Evolutionary conservation across 352 stramenopile genomes (phyloP), one percentile per base, ranked within the genome.

Genomic region (Phytophthora constricta): DNA sequence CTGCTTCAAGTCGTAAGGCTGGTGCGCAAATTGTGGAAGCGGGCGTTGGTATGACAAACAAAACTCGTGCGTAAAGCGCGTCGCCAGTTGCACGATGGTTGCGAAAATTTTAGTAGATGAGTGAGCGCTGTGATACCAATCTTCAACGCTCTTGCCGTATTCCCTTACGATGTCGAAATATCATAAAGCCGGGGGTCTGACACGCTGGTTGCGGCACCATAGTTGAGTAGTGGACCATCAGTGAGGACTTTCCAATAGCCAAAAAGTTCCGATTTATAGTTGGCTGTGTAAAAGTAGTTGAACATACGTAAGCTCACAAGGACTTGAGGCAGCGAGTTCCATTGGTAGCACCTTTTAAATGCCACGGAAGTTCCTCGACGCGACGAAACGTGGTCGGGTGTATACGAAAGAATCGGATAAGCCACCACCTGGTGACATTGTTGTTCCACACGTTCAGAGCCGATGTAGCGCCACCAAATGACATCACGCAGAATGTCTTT

Each of bases 141-240:
- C 87, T 17, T 98, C 87, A 16, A 98, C 58, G 19, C 87, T 87
- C 41, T 84, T 83, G 39, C 96, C 96, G 61, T 97, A 97, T 58
- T 98, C 92, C 34, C 85, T 80, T 3, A 98, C 92, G n/a, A 98
- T 72, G 68, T 98, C 95, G 62, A 97, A 98, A 0, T 16, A 74
- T 70, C 20, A 86, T 71, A 90, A 89, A 26, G 75, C 68, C 14
- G 77, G 72, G 39, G 76, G 14, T 87, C 75, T 8, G 55, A 70
- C 28, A 50, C 55, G n/a, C n/a, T n/a, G 50, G 51, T 78, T 5
- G 59, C 67, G 16, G 67, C 60, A 19, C 65, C 74, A 65, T 85
- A 85, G 23, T 90, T 65, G 8, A 86, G 72, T 33, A 90, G 49
- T 23, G 84, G 90, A 0, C 91, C 90, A 48, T 96, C 82, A 4